Evolutionary conservation across 2,329 filamentous ascomycete genomes (phyloP).

Genomic region (Cladophialophora exuberans): DNA sequence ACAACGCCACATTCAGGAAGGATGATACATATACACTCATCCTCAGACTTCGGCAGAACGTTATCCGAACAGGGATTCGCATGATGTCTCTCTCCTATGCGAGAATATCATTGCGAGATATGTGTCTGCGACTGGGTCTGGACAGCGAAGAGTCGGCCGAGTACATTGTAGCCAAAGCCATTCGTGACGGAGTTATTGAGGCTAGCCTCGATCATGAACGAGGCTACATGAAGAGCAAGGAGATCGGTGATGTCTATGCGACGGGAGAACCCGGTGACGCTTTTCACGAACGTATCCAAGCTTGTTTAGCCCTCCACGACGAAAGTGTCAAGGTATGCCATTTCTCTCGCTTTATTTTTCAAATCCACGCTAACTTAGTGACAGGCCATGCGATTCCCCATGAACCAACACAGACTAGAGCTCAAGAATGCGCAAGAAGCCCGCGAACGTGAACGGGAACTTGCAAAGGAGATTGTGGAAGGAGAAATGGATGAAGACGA

Average conservation of each 20-base stretch:
- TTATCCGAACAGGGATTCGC: slow-evolving; percentile 98
- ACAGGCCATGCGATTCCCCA: slow-evolving; percentile 96
- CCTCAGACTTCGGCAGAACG: slow-evolving; percentile 91
- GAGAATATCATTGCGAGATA: slow-evolving; percentile 93
- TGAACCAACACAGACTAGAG: slow-evolving; percentile 98
- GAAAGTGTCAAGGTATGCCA: slow-evolving; percentile 89
- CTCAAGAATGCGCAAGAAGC: slow-evolving; percentile 98
- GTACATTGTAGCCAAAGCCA: slow-evolving; percentile 99
- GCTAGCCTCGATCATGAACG: slow-evolving; percentile 90
- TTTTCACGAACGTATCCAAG: slow-evolving; percentile 94
- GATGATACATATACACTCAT: slow-evolving; percentile 96
- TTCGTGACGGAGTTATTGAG: slow-evolving; percentile 95
- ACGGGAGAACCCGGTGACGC: slow-evolving; percentile 94
- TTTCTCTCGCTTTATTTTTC: background rate
- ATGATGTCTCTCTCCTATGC: slow-evolving; percentile 99
- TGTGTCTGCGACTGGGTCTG: slow-evolving; percentile 90
- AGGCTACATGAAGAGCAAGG: slow-evolving; percentile 98
- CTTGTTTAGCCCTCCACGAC: slow-evolving; percentile 88
- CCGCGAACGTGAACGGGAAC: slow-evolving; percentile 91
- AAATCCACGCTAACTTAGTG: slow-evolving; percentile 35
- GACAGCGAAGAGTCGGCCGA: slow-evolving; percentile 97
- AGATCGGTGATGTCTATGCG: slow-evolving; percentile 92
- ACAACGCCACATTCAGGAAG: slow-evolving; percentile 83
- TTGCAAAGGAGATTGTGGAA: slow-evolving; percentile 98
- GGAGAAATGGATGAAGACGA: slow-evolving; percentile 97